Evolutionary conservation across 495 filamentous ascomycete species (phyloP), one percentile per base, ranked within the genome.

Genomic region (Daldinia grandis): DNA sequence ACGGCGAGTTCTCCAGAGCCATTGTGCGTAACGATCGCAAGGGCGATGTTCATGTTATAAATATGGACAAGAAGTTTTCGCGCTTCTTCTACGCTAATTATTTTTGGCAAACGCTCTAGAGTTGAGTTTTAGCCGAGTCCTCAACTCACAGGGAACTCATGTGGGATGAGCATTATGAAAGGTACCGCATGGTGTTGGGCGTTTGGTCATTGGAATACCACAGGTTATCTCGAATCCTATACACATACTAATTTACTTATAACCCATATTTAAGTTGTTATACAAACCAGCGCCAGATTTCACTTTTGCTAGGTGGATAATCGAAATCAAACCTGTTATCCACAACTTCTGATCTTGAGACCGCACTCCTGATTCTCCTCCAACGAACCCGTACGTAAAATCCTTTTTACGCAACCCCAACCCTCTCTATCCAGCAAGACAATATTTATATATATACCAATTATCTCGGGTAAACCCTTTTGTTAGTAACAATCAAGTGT

Each of bases 1-100:
- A 89, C 8, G 94, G 93, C 21, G 91, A 91, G 74, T 98, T 93
- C 80, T 92, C 83, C 64, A 92, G 92, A 75, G 94, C 93, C 12
- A 87, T 97, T 51, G 91, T 99, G 69, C 85, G 95, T 61, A 97
- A 96, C 79, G 90, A 88, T 67, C 85, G 87, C 62, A 94, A 93
- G 80, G 94, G 93, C 30, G 95, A 98, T 78, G 92, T 98, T 59
- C 92, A 97, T 78, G 92, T 98, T 30, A 90, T 99, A 54, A 97
- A 97, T 74, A 89, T 99, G 68, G 95, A 98, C 74, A 87, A 91
- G 54, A 97, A 94, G 79, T 93, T 97, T 75, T 94, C 92, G 61
- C 86, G 88, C 61, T 93, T 90, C 80, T 98, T 96, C 77, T 98
- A 99, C 76, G 91, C 94, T 25, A 95, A 97, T 73, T 97, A 97